A percentile compares a stretch with the other conserved stretches of the same genome.
These are phyloP conservation scores for Bullera alba DNA, from an alignment of 768 basidiomycete genomes.

Conservation along the genomic window DNA sequence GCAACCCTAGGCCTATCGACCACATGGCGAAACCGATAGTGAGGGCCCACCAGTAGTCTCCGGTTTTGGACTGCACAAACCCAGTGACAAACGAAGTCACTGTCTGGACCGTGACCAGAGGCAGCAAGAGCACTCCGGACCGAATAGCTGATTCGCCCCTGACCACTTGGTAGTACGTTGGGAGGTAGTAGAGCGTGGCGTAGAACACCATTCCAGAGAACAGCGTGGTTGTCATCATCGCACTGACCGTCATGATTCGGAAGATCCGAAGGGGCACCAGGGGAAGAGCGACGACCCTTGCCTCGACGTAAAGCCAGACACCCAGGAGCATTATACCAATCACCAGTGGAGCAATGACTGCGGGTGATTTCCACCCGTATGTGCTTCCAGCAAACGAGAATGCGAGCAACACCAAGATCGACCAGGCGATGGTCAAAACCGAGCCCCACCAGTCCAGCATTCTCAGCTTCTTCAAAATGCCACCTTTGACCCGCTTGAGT, in stretches of 20 bases:
- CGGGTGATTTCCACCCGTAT: constrained; percentile 64
- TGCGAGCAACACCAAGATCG: constrained; percentile 60
- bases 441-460: constrained; percentile 62
- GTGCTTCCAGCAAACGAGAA: constrained; percentile 71
- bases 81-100: constrained; percentile 52
- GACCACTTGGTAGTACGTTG: constrained; percentile 69
- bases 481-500: constrained; percentile 61
- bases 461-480: constrained; percentile 58
- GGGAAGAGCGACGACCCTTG: constrained; percentile 62
- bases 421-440: constrained; percentile 56
- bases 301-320: constrained; percentile 66
- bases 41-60: constrained; percentile 60
- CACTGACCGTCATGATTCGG: constrained; percentile 59
- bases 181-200: constrained; percentile 59
- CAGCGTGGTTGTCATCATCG: constrained; percentile 65
- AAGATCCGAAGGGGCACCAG: constrained; percentile 72
- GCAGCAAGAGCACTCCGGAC: constrained; percentile 62
- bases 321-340: constrained; percentile 54
- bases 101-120: constrained; percentile 62
- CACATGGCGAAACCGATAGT: constrained; percentile 61
- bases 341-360: constrained; percentile 58
- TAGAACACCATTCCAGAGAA: constrained; percentile 51
- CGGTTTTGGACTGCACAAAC: constrained; percentile 58
- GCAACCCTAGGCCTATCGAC: constrained; percentile 62
- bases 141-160: constrained; percentile 61